Conservation (phyloP, 192 early-diverging fungal species). For the Mortierella alpina region DNA sequence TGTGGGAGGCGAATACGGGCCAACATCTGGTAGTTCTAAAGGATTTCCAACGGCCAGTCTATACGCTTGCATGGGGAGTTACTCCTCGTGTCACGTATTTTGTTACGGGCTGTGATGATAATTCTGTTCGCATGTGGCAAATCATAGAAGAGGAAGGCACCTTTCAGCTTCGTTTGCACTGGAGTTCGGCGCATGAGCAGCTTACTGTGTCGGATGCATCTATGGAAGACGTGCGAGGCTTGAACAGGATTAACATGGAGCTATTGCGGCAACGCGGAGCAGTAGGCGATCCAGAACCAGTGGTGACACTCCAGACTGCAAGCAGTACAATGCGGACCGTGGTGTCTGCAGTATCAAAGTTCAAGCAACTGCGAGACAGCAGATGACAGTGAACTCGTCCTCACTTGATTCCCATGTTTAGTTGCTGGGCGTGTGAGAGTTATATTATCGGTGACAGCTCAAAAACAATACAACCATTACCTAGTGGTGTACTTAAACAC, state of each 20-base stretch:
- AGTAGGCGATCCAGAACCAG: neutral
- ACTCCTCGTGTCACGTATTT: neutral
- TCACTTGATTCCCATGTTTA: too few relatives aligned
- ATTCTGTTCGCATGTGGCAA: neutral
- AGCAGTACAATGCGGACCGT: too few relatives aligned
- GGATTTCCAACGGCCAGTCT: neutral
- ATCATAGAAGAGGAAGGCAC: neutral
- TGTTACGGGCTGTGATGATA: neutral
- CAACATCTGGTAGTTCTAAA: neutral
- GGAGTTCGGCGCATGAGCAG: neutral
- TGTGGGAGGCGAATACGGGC: constrained; percentile 6
- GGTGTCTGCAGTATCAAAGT: too few relatives aligned
- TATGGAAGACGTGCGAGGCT: neutral
- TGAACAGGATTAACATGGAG: neutral
- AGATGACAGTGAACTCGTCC: too few relatives aligned
- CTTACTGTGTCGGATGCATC: neutral
- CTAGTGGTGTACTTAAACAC: too few relatives aligned
- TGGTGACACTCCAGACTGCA: too few relatives aligned
- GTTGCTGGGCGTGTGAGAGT: too few relatives aligned
- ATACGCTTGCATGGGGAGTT: neutral
- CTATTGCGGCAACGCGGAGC: constrained; percentile 3
- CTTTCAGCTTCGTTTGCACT: neutral
- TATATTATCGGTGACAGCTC: too few relatives aligned
- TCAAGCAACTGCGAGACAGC: too few relatives aligned
- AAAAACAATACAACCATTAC: too few relatives aligned